These are phyloP conservation scores for Styphnolobium japonicum DNA, from an alignment of 306 rosid genomes.

Conservation along the genomic window DNA sequence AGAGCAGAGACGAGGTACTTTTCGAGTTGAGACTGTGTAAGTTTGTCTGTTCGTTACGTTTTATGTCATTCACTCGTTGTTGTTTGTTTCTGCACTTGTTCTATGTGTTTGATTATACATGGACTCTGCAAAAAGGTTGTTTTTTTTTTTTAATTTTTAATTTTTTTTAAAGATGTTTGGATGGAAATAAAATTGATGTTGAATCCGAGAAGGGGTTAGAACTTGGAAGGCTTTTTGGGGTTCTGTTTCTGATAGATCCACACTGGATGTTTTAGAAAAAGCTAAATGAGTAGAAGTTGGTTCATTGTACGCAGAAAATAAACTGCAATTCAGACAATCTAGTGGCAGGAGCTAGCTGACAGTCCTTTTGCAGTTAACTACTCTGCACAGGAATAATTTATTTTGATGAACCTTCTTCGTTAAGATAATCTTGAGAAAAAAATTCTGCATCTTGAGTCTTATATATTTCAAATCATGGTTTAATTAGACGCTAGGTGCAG, in stretches of 20 bases:
- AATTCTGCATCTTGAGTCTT: neutral
- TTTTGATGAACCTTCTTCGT: neutral
- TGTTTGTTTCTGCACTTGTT: neutral
- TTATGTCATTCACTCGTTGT: neutral
- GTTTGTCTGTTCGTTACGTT: constrained; percentile 19
- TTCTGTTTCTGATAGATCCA: too few relatives aligned
- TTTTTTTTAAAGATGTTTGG: neutral
- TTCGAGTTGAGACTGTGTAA: constrained; percentile 6
- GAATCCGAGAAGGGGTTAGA: neutral
- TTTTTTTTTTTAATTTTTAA: neutral
- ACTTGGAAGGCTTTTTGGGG: too few relatives aligned
- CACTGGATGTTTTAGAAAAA: neutral
- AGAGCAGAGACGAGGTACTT: constrained; percentile 85
- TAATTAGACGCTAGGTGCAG: neutral
- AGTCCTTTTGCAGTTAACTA: neutral
- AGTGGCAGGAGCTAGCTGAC: neutral
- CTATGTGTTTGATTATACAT: neutral
- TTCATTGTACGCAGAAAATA: neutral
- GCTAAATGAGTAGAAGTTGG: neutral
- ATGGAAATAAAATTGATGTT: neutral
- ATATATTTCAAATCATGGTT: neutral
- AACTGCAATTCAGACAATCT: neutral
- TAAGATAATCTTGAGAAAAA: neutral
- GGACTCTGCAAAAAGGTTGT: too few relatives aligned
- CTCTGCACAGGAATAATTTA: too few relatives aligned